These are phyloP conservation scores for Penicillium sclerotigenum DNA, from an alignment of 2,329 filamentous ascomycete genomes.

Conservation along the genomic window DNA sequence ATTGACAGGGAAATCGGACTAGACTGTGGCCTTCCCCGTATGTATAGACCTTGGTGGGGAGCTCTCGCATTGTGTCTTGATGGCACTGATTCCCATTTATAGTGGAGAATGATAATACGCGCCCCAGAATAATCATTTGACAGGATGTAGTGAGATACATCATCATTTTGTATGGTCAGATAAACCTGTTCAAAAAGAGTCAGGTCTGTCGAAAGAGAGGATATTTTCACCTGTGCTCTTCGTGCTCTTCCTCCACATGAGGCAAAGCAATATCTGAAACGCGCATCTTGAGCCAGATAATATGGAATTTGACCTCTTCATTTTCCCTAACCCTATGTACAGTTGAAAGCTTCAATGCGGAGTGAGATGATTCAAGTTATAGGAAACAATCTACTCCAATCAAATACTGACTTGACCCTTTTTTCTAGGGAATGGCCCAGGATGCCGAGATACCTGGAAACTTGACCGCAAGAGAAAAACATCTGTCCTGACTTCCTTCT, in stretches of 20 bases:
- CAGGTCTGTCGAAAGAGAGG: neutral
- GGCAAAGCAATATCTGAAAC: neutral
- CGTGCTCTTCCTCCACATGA: neutral
- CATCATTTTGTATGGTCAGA: neutral
- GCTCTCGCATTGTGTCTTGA: slow-evolving; percentile 4
- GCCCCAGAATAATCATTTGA: neutral
- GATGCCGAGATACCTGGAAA: neutral
- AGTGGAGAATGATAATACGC: slow-evolving; percentile 19
- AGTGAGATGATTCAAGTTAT: neutral
- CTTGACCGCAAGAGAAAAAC: neutral
- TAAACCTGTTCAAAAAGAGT: neutral
- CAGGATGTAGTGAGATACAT: slow-evolving; percentile 2
- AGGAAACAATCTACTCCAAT: neutral
- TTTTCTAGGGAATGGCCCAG: neutral
- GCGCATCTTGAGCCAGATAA: neutral
- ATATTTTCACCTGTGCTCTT: neutral
- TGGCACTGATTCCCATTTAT: neutral
- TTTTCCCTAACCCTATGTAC: neutral
- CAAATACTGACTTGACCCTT: neutral
- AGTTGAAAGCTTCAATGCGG: neutral
- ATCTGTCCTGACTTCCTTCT: neutral
- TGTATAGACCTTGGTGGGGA: neutral
- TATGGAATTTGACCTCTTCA: neutral
- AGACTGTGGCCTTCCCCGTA: neutral
- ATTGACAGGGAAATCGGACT: slow-evolving; percentile 7